Evolutionary conservation across 306 rosid species (phyloP).

Genomic region (Heteromeles arbutifolia): DNA sequence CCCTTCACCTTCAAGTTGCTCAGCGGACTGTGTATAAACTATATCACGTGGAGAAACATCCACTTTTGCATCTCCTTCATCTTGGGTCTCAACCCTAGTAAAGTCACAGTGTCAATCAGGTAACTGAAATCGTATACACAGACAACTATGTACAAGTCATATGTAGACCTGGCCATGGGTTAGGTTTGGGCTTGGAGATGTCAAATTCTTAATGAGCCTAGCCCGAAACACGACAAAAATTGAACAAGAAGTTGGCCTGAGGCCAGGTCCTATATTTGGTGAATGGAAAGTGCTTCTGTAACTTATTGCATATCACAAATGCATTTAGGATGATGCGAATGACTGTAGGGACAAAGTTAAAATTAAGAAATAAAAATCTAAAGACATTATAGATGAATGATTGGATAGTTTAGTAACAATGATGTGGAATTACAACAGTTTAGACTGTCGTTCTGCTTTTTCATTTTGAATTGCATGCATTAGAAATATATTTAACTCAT

Average conservation of each 20-base stretch:
- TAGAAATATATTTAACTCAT: background rate
- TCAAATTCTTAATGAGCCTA: background rate
- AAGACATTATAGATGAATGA: background rate
- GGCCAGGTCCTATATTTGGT: background rate
- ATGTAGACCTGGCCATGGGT: background rate
- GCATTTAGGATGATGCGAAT: background rate
- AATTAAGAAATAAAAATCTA: background rate
- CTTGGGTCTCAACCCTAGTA: conserved; percentile 94
- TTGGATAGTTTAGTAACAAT: background rate
- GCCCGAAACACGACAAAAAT: background rate
- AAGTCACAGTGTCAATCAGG: conserved; percentile 25
- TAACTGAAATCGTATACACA: background rate
- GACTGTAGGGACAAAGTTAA: background rate
- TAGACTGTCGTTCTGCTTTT: background rate
- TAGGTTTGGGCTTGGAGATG: background rate
- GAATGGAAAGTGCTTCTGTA: background rate
- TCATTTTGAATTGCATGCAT: background rate
- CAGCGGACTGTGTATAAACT: conserved; percentile 75
- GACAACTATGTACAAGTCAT: background rate
- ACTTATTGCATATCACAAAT: background rate
- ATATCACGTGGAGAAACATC: conserved; percentile 96
- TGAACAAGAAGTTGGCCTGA: background rate
- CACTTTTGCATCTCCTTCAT: conserved; percentile 92
- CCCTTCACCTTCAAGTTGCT: conserved; percentile 58
- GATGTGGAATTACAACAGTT: background rate